phyloP scores from a whole-genome alignment of 2,329 filamentous ascomycete genomes.

The Arthrobotrys sphaeroides region DNA sequence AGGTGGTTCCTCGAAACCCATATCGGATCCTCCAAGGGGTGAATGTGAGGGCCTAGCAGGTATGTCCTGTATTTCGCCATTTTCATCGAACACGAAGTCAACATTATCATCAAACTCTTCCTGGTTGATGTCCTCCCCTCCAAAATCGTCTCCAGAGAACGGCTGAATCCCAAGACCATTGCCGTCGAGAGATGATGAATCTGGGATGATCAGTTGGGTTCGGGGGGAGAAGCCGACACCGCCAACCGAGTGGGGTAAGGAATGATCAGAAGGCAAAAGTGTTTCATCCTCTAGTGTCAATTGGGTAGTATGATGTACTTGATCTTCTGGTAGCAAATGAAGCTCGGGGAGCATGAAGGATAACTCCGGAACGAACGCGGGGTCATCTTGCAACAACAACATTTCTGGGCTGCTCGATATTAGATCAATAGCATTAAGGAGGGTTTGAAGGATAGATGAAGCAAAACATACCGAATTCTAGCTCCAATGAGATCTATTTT shows the following conservation, averaged over 20 bases:
- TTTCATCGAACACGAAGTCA: constrained; percentile 56
- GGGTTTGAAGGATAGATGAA: background rate
- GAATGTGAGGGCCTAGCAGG: background rate
- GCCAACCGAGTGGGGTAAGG: background rate
- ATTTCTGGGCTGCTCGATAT: constrained; percentile 8
- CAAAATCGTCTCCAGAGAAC: constrained; percentile 7
- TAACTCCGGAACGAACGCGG: constrained; percentile 75
- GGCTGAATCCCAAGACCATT: background rate
- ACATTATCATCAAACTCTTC: constrained; percentile 48
- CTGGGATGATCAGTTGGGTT: constrained; percentile 17
- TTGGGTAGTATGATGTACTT: constrained; percentile 27
- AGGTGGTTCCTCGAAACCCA: background rate
- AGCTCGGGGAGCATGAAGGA: constrained; percentile 12
- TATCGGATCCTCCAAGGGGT: background rate
- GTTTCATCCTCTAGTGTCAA: constrained; percentile 33
- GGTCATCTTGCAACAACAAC: constrained; percentile 77
- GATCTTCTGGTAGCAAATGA: constrained; percentile 18
- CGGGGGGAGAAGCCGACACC: background rate
- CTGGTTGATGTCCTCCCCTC: background rate
- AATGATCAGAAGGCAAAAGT: constrained; percentile 6
- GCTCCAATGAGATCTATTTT: constrained; percentile 26
- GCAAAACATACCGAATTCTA: constrained; percentile 12
- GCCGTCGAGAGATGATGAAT: constrained; percentile 26
- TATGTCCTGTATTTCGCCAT: constrained; percentile 56
- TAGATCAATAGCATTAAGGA: background rate